Evolutionary conservation across 257 asterid genomes (phyloP), one percentile per base, ranked within the genome.

Genomic region (Gynochthodes officinalis): DNA sequence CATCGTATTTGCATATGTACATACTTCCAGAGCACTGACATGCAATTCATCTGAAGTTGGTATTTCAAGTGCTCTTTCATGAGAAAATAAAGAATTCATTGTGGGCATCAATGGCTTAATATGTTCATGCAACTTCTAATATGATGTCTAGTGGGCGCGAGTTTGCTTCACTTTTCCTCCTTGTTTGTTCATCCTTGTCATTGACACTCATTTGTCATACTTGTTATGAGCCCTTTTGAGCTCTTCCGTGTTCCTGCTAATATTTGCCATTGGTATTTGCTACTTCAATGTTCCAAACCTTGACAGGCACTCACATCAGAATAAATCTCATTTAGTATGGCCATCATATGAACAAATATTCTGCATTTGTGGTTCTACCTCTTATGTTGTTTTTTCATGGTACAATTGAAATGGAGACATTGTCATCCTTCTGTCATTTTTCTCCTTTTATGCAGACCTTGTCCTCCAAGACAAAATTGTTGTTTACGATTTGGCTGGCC

Each of bases 381-480:
- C 37, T 73, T 23, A 6, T 73, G 18, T 49, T 25, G 70, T 66
- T 27, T 14, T 67, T 35, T 12, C 7, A 25, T 15, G 16, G 40
- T 70, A 33, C 61, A 39, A 46, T 28, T 57, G 65, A 49, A 55
- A 7, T 42, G 5, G 30, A 42, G 19, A 27, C 23, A 7, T 71
- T 27, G 39, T 39, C 54, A 18, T 35, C 30, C 57, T 15, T 48
- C 70, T 15, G 50, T 64, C 71, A 21, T 43, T 19, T 42, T 46
- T 59, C 58, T 67, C 54, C 50, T 33, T 71, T 11, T 66, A 7
- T 82, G 75, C 89, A 92, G 99, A 95, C 83, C 92, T 95, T 57
- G 96, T 95, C 64, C 79, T 95, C 83, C 87, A 95, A 82, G 97
- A 95, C 81, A 95, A 95, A 82, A 81, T 92, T 11, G 83, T 95